A percentile compares a stretch with the other conserved stretches of the same genome.
Evolutionary conservation across 257 asterid genomes (phyloP).

Genomic region (Lavandula angustifolia): DNA sequence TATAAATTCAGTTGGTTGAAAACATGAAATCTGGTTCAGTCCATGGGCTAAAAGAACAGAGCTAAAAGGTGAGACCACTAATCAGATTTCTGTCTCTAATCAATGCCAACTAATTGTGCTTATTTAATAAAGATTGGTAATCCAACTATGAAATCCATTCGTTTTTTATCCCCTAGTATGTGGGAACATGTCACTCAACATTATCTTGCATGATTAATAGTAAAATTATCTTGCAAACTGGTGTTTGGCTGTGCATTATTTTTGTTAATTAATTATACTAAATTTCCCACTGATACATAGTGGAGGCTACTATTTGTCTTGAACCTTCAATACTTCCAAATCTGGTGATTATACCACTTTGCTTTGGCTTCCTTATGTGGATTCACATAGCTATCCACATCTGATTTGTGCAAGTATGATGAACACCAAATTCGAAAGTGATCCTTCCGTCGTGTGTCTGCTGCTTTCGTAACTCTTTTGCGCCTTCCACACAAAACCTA

Average conservation of each 20-base stretch:
- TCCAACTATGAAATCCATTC: conserved; percentile 31
- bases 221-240: background rate
- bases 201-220: conserved; percentile 18
- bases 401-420: too few relatives aligned
- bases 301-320: conserved; percentile 16
- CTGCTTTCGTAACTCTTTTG: too few relatives aligned
- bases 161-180: conserved; percentile 20
- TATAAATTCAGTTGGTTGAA: background rate
- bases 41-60: background rate
- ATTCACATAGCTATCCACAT: too few relatives aligned
- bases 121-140: conserved; percentile 11
- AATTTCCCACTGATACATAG: background rate
- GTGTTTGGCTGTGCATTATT: conserved; percentile 4
- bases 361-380: too few relatives aligned
- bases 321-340: conserved; percentile 18
- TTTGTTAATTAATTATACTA: background rate
- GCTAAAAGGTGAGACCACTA: background rate
- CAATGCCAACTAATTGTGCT: background rate
- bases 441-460: too few relatives aligned
- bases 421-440: too few relatives aligned
- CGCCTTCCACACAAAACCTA: too few relatives aligned
- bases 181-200: conserved; percentile 41
- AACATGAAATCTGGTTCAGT: background rate
- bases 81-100: background rate
- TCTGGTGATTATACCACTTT: conserved; percentile 2